Evolutionary conservation across 139 green algal genomes (phyloP).

Genomic region (Nannochloris sp.): DNA sequence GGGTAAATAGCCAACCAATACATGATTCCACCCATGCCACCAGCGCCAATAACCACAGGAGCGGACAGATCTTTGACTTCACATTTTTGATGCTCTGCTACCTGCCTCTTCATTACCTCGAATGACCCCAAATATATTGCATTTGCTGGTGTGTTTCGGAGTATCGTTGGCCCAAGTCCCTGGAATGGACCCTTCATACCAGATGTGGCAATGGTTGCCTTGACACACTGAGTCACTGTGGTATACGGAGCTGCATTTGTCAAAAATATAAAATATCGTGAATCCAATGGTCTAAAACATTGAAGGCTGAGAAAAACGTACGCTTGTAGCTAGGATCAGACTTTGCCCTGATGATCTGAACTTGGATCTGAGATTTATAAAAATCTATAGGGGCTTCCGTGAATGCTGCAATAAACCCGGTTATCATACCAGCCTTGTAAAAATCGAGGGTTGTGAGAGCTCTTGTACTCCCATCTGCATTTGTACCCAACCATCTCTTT

Average conservation of each 20-base stretch:
- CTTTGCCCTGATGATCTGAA: conserved; percentile 80
- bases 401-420: conserved; percentile 78
- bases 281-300: not conserved
- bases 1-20: conserved; percentile 88
- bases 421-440: conserved; percentile 74
- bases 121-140: conserved; percentile 90
- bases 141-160: conserved; percentile 88
- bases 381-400: conserved; percentile 90
- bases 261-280: not conserved
- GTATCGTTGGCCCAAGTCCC: conserved; percentile 70
- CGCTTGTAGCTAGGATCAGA: conserved; percentile 72
- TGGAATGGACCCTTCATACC: conserved; percentile 78
- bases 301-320: conserved; percentile 23
- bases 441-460: conserved; percentile 46
- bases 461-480: conserved; percentile 57
- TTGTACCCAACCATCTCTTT: conserved; percentile 75
- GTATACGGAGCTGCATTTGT: conserved; percentile 68
- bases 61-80: conserved; percentile 25
- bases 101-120: conserved; percentile 71
- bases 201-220: conserved; percentile 54
- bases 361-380: conserved; percentile 93
- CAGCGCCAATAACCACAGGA: conserved; percentile 27
- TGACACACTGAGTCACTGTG: conserved; percentile 58
- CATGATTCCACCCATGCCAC: conserved; percentile 65
- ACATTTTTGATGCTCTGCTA: conserved; percentile 27